These are phyloP conservation scores for Ustilago cynodontis DNA, from an alignment of 1,284 basidiomycete species.

Conservation along the genomic window DNA sequence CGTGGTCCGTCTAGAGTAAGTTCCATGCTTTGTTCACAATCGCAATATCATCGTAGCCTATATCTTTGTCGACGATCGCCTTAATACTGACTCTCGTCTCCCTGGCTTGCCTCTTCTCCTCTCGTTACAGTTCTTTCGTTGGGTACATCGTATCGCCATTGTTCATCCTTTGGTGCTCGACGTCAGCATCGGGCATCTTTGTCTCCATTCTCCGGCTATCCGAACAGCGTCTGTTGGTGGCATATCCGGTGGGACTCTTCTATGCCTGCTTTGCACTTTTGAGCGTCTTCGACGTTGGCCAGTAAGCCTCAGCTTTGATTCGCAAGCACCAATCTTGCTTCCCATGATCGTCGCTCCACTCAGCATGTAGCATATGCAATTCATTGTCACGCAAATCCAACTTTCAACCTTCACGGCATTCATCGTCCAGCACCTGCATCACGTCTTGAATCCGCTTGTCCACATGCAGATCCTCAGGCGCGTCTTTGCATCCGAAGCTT, in stretches of 20 bases:
- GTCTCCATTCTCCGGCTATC: conserved; percentile 66
- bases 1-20: conserved; percentile 87
- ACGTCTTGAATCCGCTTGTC: not conserved
- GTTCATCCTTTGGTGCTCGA: conserved; percentile 68
- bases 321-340: not conserved
- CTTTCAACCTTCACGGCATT: not conserved
- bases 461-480: not conserved
- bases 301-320: conserved; percentile 2
- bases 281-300: conserved; percentile 63
- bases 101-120: not conserved
- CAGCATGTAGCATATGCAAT: not conserved
- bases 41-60: not conserved
- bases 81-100: not conserved
- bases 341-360: not conserved
- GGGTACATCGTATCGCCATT: conserved; percentile 66
- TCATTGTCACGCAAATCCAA: not conserved
- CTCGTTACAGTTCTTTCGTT: conserved; percentile 39
- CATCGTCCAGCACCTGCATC: conserved; percentile 2
- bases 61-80: not conserved
- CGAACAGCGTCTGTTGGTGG: conserved; percentile 68
- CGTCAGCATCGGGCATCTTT: conserved; percentile 69
- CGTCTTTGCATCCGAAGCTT: not conserved
- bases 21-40: conserved; percentile 50
- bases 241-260: conserved; percentile 68
- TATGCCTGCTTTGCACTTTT: conserved; percentile 68